These are phyloP conservation scores for Nigrospora sphaerica DNA, from an alignment of 2,329 filamentous ascomycete genomes.

Conservation along the genomic window DNA sequence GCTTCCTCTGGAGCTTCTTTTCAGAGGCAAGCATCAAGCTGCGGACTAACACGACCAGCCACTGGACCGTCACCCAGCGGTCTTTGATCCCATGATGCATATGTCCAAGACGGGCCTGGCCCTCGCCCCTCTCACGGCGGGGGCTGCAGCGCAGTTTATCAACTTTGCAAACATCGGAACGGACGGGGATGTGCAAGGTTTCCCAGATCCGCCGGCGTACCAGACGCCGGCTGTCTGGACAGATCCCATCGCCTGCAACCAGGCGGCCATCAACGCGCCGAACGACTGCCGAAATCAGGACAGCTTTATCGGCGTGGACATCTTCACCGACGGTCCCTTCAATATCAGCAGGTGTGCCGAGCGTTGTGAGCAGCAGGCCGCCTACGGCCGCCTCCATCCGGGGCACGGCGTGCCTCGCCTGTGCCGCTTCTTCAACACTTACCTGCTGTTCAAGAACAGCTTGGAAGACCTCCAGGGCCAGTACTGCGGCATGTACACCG, in stretches of 20 bases:
- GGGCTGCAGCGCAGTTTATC: too few species aligned
- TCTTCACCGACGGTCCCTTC: neutral
- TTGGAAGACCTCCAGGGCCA: neutral
- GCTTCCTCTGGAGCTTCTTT: too few species aligned
- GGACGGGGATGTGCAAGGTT: too few species aligned
- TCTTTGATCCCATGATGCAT: too few species aligned
- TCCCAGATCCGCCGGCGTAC: too few species aligned
- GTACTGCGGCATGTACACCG: slow-evolving; percentile 17
- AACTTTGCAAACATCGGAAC: too few species aligned
- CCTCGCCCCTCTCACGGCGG: too few species aligned
- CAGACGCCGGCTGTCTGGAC: too few species aligned
- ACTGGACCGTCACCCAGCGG: too few species aligned
- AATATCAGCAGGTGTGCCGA: neutral
- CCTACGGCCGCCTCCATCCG: neutral
- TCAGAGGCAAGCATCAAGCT: too few species aligned
- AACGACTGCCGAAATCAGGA: neutral
- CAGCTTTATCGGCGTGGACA: neutral
- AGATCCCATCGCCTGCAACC: neutral
- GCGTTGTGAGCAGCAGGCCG: neutral
- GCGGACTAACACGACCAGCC: too few species aligned
- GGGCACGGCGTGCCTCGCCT: neutral
- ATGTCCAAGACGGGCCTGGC: too few species aligned
- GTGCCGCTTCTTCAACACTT: slow-evolving; percentile 1
- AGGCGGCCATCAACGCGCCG: neutral
- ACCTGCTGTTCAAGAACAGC: neutral